These are phyloP conservation scores for Jackrogersella multiformis DNA, from an alignment of 495 filamentous ascomycete genomes.

Conservation along the genomic window DNA sequence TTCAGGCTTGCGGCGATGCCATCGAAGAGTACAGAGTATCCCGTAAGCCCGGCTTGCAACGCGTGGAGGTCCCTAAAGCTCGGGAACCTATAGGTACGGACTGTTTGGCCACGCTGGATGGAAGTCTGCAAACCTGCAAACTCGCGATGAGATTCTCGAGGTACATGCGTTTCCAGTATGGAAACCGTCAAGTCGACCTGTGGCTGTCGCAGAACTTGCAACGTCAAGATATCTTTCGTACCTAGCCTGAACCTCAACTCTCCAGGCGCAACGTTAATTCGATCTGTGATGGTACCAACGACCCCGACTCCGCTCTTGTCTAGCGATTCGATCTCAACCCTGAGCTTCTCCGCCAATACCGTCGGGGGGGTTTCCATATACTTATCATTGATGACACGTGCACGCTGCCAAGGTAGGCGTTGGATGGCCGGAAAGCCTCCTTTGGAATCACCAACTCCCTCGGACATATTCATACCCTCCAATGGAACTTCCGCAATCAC, in stretches of 20 bases:
- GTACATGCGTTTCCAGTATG: slow-evolving; percentile 68
- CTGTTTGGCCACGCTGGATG: slow-evolving; percentile 51
- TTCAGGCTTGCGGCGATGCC: slow-evolving; percentile 75
- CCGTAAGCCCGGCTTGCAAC: slow-evolving; percentile 80
- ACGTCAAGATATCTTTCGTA: slow-evolving; percentile 64
- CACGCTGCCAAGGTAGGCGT: slow-evolving; percentile 56
- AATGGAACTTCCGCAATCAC: slow-evolving; percentile 70
- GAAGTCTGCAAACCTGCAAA: slow-evolving; percentile 63
- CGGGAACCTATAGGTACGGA: slow-evolving; percentile 65
- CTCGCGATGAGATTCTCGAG: slow-evolving; percentile 63
- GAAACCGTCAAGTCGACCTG: slow-evolving; percentile 76
- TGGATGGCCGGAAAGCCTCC: slow-evolving; percentile 57
- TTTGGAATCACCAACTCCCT: slow-evolving; percentile 57
- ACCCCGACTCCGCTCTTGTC: slow-evolving; percentile 64
- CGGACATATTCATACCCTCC: slow-evolving; percentile 69
- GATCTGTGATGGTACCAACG: slow-evolving; percentile 69
- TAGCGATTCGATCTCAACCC: slow-evolving; percentile 67
- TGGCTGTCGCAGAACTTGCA: slow-evolving; percentile 69
- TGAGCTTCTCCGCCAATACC: slow-evolving; percentile 73
- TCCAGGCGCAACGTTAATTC: slow-evolving; percentile 78
- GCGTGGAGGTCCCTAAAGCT: slow-evolving; percentile 70
- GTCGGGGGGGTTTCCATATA: slow-evolving; percentile 60
- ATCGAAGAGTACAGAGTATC: slow-evolving; percentile 79
- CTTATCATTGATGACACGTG: slow-evolving; percentile 66
- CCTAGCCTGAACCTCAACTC: slow-evolving; percentile 72